These are phyloP conservation scores for Xerocomellus chrysenteron DNA, from an alignment of 768 basidiomycete species.

Conservation along the genomic window DNA sequence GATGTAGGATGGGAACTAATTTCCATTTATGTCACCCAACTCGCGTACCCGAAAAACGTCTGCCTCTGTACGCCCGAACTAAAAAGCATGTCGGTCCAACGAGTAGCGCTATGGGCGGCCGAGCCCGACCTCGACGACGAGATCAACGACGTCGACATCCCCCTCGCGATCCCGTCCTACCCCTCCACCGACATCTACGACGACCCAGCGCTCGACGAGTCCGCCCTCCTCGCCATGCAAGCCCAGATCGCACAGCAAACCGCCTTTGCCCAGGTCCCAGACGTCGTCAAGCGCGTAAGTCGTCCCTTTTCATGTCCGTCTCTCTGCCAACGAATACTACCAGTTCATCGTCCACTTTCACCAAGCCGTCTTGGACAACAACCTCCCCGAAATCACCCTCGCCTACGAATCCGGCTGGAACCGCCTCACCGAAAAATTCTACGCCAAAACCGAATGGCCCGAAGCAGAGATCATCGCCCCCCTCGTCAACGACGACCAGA, in stretches of 20 bases:
- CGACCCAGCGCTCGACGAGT: slow-evolving; percentile 59
- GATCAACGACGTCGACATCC: slow-evolving; percentile 64
- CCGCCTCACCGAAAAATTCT: slow-evolving; percentile 94
- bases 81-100: slow-evolving; percentile 51
- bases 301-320: not conserved
- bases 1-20: slow-evolving; percentile 21
- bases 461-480: slow-evolving; percentile 95
- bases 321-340: not conserved
- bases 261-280: slow-evolving; percentile 80
- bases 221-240: slow-evolving; percentile 69
- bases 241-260: slow-evolving; percentile 83
- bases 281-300: slow-evolving; percentile 83
- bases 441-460: slow-evolving; percentile 93
- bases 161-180: slow-evolving; percentile 30
- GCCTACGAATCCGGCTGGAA: slow-evolving; percentile 99
- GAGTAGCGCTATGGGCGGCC: slow-evolving; percentile 70
- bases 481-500: slow-evolving; percentile 91
- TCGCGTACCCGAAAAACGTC: not conserved
- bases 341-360: slow-evolving; percentile 96
- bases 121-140: slow-evolving; percentile 82
- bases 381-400: slow-evolving; percentile 84
- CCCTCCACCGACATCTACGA: slow-evolving; percentile 30
- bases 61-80: not conserved
- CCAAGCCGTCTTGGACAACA: slow-evolving; percentile 88
- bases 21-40: slow-evolving; percentile 6